Base-by-base conservation (phyloP, 1,139 yeast species). In the Lodderomyces parapsilosis region DNA sequence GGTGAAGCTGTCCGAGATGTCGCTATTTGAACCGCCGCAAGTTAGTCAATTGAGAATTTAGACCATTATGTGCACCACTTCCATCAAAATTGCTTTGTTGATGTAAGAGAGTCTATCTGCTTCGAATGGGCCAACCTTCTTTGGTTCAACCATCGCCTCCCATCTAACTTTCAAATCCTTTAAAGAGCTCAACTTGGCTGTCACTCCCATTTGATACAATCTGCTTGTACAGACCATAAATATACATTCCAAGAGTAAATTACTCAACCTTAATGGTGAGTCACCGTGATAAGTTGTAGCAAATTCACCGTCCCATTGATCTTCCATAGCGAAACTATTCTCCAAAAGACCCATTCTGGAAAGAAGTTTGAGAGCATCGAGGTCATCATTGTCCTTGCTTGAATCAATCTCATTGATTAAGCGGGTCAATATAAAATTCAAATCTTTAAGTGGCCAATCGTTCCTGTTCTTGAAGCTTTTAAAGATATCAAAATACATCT, bases 91-190 rank as follows among this genome's bases (percentile, higher is more conserved):
- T 1, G 53, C 56, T 39, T 56, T 58, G 44, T 61, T 62, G 43
- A 63, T 46, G 43, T 58, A 59, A 28, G 51, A 56, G 4, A 53
- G 41, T 45, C 63, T 61, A 38, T 63, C 66, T 31, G 49, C 53
- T 15, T 50, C 43, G 41, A 46, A 54, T 20, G 55, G 43, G 24
- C 49, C 49, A 7, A 19, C 24, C 27, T 38, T 27, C 18, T n/a
- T 15, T 6, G 39, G 44, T 44, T 20, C 49, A 40, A 13, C 33
- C 40, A 28, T 42, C 6, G 27, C 9, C 6, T 17, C 13, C 41
- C 47, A 37, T 10, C 41, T 30, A 4, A 33, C n/a, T 42, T 35
- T 28, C 42, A 38, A 35, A 30, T 41, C 14, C 35, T 37, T 23
- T 37, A 44, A 42, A 33, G 9, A 13, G 11, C 8, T 14, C 14